Evolutionary conservation across 2,329 filamentous ascomycete species (phyloP).

Genomic region (Trichoderma guizhouense): DNA sequence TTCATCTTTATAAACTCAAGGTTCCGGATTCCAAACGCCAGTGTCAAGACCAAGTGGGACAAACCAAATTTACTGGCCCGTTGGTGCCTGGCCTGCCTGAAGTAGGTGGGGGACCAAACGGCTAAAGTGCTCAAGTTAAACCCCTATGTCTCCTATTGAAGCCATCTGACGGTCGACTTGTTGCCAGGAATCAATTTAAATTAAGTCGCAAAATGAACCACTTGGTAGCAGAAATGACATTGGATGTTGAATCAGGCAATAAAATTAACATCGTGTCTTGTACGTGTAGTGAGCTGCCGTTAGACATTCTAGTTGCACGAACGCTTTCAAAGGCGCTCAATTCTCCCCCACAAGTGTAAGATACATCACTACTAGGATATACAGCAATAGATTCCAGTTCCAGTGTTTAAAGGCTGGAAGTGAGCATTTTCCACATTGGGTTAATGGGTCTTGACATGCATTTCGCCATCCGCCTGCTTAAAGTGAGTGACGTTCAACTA

Average conservation of each 20-base stretch:
- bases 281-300: neutral
- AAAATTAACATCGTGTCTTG: neutral
- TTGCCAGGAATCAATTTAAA: neutral
- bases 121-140: neutral
- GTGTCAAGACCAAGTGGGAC: neutral
- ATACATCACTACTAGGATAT: neutral
- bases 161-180: neutral
- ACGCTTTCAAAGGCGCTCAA: neutral
- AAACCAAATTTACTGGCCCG: neutral
- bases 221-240: neutral
- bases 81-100: neutral
- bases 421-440: neutral
- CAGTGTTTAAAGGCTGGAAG: neutral
- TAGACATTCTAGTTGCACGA: neutral
- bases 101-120: neutral
- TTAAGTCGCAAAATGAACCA: neutral
- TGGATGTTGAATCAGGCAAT: neutral
- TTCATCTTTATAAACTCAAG: neutral
- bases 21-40: neutral
- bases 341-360: neutral
- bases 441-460: neutral
- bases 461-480: neutral
- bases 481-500: neutral
- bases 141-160: neutral
- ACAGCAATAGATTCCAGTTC: neutral